Evolutionary conservation across 2,329 filamentous ascomycete species (phyloP).

Genomic region (Daldinia eschscholtzii): DNA sequence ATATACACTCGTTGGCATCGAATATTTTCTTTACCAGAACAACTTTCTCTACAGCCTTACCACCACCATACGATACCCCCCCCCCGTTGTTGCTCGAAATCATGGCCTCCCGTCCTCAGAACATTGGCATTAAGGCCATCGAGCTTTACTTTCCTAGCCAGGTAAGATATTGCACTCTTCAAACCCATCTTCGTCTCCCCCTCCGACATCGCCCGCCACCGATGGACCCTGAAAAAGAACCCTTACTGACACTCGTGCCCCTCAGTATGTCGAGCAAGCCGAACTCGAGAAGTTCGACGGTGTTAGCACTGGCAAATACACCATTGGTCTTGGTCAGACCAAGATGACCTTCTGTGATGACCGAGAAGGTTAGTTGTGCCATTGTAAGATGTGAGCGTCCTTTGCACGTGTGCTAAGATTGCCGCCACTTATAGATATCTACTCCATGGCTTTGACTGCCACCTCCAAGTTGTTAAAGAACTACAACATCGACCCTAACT

Average conservation of each 20-base stretch:
- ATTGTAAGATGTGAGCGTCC: conserved; percentile 22
- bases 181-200: conserved; percentile 23
- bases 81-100: conserved; percentile 35
- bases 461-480: conserved; percentile 83
- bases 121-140: conserved; percentile 93
- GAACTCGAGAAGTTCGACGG: conserved; percentile 91
- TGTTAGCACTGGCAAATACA: conserved; percentile 86
- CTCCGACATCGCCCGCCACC: conserved; percentile 42
- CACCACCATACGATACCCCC: conserved; percentile 14
- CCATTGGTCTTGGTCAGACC: conserved; percentile 89
- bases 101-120: conserved; percentile 84
- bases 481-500: conserved; percentile 83
- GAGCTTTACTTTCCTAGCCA: conserved; percentile 90
- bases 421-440: conserved; percentile 73
- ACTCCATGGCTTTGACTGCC: conserved; percentile 84
- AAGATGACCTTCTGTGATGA: conserved; percentile 95
- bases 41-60: conserved; percentile 20
- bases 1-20: conserved; percentile 30
- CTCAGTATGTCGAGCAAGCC: conserved; percentile 83
- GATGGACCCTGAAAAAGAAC: conserved; percentile 27
- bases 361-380: conserved; percentile 75
- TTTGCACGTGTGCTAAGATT: conserved; percentile 26
- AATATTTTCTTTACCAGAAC: conserved; percentile 27
- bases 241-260: conserved; percentile 42
- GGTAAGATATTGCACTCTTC: conserved; percentile 64